Conservation (phyloP, 106 monocot genomes). For the Agapanthus africanus region DNA sequence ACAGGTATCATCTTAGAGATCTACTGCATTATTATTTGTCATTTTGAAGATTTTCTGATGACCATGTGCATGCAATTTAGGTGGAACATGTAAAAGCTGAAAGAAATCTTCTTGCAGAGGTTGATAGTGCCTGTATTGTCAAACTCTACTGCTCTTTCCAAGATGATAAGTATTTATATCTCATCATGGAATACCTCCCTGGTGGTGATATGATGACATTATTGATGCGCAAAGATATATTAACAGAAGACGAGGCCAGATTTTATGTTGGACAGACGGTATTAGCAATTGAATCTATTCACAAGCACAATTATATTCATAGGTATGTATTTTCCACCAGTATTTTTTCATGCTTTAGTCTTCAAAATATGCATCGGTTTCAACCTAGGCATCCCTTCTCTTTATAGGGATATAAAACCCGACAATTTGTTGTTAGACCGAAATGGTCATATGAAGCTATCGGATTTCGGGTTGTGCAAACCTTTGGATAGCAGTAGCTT, state of each 20-base stretch:
- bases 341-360: background rate
- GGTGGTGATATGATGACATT: slow-evolving; percentile 88
- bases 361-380: background rate
- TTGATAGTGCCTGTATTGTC: slow-evolving; percentile 69
- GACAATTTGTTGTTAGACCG: slow-evolving; percentile 69
- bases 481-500: slow-evolving; percentile 57
- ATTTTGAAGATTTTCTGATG: background rate
- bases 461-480: slow-evolving; percentile 81
- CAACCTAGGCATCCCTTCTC: background rate
- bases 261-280: slow-evolving; percentile 74
- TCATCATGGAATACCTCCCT: slow-evolving; percentile 84
- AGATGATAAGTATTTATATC: slow-evolving; percentile 76
- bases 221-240: slow-evolving; percentile 72
- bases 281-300: slow-evolving; percentile 72
- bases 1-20: slow-evolving; percentile 31
- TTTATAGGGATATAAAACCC: slow-evolving; percentile 66
- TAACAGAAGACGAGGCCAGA: slow-evolving; percentile 58
- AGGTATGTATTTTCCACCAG: slow-evolving; percentile 21
- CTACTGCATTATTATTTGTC: background rate
- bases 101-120: slow-evolving; percentile 77
- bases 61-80: slow-evolving; percentile 17
- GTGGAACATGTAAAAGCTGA: slow-evolving; percentile 85
- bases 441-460: slow-evolving; percentile 79
- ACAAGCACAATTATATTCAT: slow-evolving; percentile 74
- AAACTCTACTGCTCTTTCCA: slow-evolving; percentile 81